These are phyloP conservation scores for Beta lomatogona DNA, from an alignment of 179 eudicot genomes.

Conservation along the genomic window DNA sequence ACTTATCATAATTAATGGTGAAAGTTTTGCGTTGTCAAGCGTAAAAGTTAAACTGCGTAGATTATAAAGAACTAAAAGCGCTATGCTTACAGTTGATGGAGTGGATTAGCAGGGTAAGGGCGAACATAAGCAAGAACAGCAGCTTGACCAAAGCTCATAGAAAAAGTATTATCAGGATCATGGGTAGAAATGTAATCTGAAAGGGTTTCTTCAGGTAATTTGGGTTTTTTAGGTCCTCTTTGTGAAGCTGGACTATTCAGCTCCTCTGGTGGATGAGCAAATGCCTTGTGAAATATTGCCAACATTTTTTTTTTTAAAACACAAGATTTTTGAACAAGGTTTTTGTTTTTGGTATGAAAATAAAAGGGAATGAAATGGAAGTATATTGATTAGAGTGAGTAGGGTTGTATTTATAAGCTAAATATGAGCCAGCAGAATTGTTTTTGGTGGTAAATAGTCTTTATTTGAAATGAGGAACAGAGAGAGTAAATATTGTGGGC, in stretches of 20 bases:
- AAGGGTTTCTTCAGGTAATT: slow-evolving; percentile 70
- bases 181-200: slow-evolving; percentile 51
- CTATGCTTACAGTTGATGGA: slow-evolving; percentile 28
- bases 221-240: slow-evolving; percentile 46
- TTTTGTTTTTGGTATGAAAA: not conserved
- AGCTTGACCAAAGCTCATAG: slow-evolving; percentile 62
- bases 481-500: slow-evolving; percentile 18
- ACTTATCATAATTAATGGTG: too few relatives aligned
- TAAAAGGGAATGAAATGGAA: not conserved
- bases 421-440: not conserved
- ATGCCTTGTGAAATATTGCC: slow-evolving; percentile 87
- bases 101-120: slow-evolving; percentile 26
- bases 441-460: not conserved
- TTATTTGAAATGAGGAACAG: not conserved
- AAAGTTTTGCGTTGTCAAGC: too few relatives aligned
- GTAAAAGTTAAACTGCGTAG: too few relatives aligned
- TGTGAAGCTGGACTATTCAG: slow-evolving; percentile 80
- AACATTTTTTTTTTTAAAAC: slow-evolving; percentile 44
- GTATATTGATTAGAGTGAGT: not conserved
- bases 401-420: not conserved
- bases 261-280: slow-evolving; percentile 92
- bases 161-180: slow-evolving; percentile 46
- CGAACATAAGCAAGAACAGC: slow-evolving; percentile 78
- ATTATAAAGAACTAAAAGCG: too few relatives aligned
- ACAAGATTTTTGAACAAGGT: not conserved